Evolutionary conservation across 2,329 filamentous ascomycete genomes (phyloP).

Genomic region (Celoporthe dispersa): DNA sequence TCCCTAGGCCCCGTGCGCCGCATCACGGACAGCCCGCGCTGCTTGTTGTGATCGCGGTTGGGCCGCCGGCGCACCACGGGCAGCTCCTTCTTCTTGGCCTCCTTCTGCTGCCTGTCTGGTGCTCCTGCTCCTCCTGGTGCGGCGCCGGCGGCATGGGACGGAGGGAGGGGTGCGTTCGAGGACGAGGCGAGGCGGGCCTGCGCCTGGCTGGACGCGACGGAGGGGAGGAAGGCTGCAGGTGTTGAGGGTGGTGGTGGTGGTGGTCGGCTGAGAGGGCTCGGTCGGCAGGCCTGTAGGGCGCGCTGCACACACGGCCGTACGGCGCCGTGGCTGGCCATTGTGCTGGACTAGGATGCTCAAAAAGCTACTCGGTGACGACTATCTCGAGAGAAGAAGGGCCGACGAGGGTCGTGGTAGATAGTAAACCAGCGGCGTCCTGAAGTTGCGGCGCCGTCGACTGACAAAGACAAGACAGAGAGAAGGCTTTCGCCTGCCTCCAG

Average conservation of each 20-base stretch:
- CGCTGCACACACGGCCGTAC: slow-evolving; percentile 26
- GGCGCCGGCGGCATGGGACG: slow-evolving; percentile 35
- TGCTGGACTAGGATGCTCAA: neutral
- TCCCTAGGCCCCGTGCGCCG: slow-evolving; percentile 76
- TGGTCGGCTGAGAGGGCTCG: slow-evolving; percentile 12
- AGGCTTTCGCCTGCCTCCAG: slow-evolving; percentile 7
- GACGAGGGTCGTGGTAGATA: neutral
- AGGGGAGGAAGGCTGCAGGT: slow-evolving; percentile 6
- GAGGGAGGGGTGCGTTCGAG: slow-evolving; percentile 37
- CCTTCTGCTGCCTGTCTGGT: slow-evolving; percentile 35
- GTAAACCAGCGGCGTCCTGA: neutral
- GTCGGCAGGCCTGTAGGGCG: slow-evolving; percentile 23
- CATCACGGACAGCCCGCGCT: slow-evolving; percentile 81
- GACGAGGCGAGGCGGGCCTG: slow-evolving; percentile 40
- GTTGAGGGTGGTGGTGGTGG: neutral
- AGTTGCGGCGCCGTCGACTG: slow-evolving; percentile 14
- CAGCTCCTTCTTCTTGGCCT: slow-evolving; percentile 49
- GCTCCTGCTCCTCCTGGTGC: slow-evolving; percentile 33
- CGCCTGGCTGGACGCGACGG: slow-evolving; percentile 9
- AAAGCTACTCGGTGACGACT: neutral
- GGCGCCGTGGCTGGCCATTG: slow-evolving; percentile 25
- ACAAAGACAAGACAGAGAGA: neutral
- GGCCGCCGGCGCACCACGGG: slow-evolving; percentile 16
- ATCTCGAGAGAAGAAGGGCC: neutral
- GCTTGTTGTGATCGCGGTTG: slow-evolving; percentile 73